Evolutionary conservation across 2,329 filamentous ascomycete species (phyloP).

Genomic region (Diatrype stigma): DNA sequence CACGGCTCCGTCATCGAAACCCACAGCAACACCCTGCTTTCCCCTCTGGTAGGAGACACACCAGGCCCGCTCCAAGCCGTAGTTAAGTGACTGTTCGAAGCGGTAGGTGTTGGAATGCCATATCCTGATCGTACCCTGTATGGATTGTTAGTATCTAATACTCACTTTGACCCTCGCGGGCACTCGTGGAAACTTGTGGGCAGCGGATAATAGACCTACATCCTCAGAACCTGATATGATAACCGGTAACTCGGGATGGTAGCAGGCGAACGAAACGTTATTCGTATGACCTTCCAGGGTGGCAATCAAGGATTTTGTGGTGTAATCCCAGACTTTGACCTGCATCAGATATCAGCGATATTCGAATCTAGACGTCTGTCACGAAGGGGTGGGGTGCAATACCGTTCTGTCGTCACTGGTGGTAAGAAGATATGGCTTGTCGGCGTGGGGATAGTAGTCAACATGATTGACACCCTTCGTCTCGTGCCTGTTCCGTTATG

Average conservation of each 20-base stretch:
- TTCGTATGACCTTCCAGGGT: conserved; percentile 96
- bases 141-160: background rate
- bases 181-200: no score
- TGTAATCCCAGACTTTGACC: conserved; percentile 98
- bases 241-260: conserved; percentile 92
- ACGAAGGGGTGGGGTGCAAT: background rate
- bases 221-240: conserved; percentile 98
- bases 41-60: conserved; percentile 95
- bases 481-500: conserved; percentile 56
- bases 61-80: conserved; percentile 94
- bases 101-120: conserved; percentile 99
- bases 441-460: conserved; percentile 76
- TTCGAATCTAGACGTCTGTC: background rate
- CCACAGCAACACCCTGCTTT: conserved; percentile 89
- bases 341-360: background rate
- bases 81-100: conserved; percentile 92
- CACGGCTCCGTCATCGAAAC: conserved; percentile 96
- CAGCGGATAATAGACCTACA: conserved; percentile 31
- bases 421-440: conserved; percentile 85
- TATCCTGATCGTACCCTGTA: conserved; percentile 75
- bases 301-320: conserved; percentile 93
- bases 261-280: conserved; percentile 97
- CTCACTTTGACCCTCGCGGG: background rate
- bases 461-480: conserved; percentile 98
- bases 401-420: conserved; percentile 91